A percentile compares a stretch with the other conserved stretches of the same genome.
Evolutionary conservation across 2,329 filamentous ascomycete species (phyloP).

Genomic region (Paecilomyces variotii): DNA sequence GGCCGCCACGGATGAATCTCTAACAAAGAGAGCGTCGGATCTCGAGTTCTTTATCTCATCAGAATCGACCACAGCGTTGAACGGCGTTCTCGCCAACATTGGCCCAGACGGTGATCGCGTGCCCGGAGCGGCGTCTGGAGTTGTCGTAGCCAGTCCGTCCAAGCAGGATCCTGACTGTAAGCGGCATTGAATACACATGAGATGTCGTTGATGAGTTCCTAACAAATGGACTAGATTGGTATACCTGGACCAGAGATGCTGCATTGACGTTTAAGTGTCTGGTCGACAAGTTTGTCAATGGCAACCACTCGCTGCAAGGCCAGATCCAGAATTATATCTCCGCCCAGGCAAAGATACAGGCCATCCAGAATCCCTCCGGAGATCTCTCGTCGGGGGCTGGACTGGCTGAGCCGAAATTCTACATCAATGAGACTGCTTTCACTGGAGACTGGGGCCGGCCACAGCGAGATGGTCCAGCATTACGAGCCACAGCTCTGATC

Average conservation of each 20-base stretch:
- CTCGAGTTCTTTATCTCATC: conserved; percentile 22
- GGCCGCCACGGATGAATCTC: not conserved
- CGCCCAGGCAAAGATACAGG: conserved; percentile 59
- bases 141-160: conserved; percentile 50
- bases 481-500: conserved; percentile 66
- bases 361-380: conserved; percentile 62
- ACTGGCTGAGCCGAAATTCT: conserved; percentile 67
- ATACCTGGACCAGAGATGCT: conserved; percentile 70
- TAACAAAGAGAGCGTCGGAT: not conserved
- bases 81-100: conserved; percentile 49
- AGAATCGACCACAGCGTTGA: conserved; percentile 42
- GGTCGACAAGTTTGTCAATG: conserved; percentile 58
- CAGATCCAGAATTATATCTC: conserved; percentile 61
- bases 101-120: conserved; percentile 44
- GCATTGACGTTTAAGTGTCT: conserved; percentile 62
- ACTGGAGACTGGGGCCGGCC: conserved; percentile 65
- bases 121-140: conserved; percentile 40
- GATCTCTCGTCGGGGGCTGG: conserved; percentile 40
- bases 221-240: conserved; percentile 52
- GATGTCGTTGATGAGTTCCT: not conserved
- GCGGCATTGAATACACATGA: conserved; percentile 6
- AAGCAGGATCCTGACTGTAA: conserved; percentile 47
- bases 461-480: conserved; percentile 69
- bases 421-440: conserved; percentile 56
- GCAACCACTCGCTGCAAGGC: conserved; percentile 50